phyloP scores from a whole-genome alignment of 1,284 basidiomycete genomes.

The Athelia sp. region DNA sequence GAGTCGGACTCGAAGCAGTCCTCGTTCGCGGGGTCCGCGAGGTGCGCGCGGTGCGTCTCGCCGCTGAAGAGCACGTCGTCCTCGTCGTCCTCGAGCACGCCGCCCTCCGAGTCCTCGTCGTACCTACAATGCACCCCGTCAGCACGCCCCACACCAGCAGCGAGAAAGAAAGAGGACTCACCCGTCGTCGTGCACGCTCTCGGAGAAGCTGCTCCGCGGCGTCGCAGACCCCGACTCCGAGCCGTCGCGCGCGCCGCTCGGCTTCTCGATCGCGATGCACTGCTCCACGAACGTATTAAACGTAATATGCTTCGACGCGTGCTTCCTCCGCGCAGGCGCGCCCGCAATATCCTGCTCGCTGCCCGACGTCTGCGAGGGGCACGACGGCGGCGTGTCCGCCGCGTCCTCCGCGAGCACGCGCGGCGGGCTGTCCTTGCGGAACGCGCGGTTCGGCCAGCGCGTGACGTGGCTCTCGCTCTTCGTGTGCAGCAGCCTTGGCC shows the following conservation, averaged over 20 bases:
- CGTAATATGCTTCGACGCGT: slow-evolving; percentile 90
- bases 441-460: slow-evolving; percentile 42
- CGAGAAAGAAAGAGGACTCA: slow-evolving; percentile 31
- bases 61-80: slow-evolving; percentile 3
- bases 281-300: slow-evolving; percentile 99
- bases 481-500: slow-evolving; percentile 68
- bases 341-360: slow-evolving; percentile 35
- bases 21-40: slow-evolving; percentile 25
- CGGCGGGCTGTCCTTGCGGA: slow-evolving; percentile 65
- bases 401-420: slow-evolving; percentile 31
- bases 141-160: slow-evolving; percentile 2
- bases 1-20: slow-evolving; percentile 20
- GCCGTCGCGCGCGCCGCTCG: slow-evolving; percentile 22
- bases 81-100: slow-evolving; percentile 27
- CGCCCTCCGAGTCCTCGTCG: slow-evolving; percentile 25
- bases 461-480: slow-evolving; percentile 81
- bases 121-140: slow-evolving; percentile 17
- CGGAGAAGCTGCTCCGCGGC: slow-evolving; percentile 11
- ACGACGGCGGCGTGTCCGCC: slow-evolving; percentile 10
- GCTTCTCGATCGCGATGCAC: slow-evolving; percentile 89
- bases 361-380: slow-evolving; percentile 9
- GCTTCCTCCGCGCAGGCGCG: neutral
- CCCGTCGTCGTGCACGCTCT: slow-evolving; percentile 56
- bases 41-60: slow-evolving; percentile 6
- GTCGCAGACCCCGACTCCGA: neutral